Conservation (phyloP, 768 basidiomycete genomes). For the Pleurotus djamor region DNA sequence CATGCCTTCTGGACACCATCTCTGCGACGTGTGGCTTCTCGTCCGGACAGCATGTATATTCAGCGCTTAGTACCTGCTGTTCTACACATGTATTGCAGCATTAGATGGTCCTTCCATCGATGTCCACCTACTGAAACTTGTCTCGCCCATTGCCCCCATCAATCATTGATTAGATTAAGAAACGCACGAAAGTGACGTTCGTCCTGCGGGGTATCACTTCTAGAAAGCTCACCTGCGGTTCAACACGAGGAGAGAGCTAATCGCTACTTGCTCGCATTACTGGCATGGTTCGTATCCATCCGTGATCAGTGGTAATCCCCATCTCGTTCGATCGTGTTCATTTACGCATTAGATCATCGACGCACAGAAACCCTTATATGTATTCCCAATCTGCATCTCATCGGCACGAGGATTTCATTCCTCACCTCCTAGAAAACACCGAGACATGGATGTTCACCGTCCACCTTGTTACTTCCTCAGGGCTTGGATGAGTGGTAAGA, state of each 20-base stretch:
- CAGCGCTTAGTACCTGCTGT: background rate
- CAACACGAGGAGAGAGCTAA: background rate
- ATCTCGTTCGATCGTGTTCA: conserved; percentile 6
- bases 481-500: no score
- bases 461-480: background rate
- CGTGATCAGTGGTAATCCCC: background rate
- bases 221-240: background rate
- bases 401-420: conserved; percentile 1
- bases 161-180: conserved; percentile 5
- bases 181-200: background rate
- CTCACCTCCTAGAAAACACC: background rate
- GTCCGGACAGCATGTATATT: background rate
- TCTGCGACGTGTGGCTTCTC: no score
- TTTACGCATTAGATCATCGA: conserved; percentile 4
- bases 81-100: background rate
- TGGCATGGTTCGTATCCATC: background rate
- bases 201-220: background rate
- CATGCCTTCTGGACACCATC: no score
- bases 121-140: background rate
- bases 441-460: background rate
- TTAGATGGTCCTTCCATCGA: background rate
- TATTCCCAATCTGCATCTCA: background rate
- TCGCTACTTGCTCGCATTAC: background rate
- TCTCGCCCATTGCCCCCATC: background rate
- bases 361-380: background rate